Base-by-base conservation (phyloP, 768 basidiomycete species). In the Rhodotorula toruloides region DNA sequence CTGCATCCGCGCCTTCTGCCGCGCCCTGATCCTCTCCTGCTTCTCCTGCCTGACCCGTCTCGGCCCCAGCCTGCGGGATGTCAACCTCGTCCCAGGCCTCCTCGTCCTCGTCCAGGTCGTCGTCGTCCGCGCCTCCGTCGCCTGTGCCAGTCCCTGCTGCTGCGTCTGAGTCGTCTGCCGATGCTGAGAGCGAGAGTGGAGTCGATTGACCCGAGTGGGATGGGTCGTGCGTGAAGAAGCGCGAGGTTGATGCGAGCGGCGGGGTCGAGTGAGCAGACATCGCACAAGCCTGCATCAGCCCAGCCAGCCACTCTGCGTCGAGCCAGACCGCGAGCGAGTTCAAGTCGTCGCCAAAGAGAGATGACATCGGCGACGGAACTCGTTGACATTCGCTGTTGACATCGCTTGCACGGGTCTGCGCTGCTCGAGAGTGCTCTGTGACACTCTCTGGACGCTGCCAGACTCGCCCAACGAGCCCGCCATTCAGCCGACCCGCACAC, bases 41-140 rank as follows among this genome's bases (percentile, higher is more conserved):
- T n/a, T n/a, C 29, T 32, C 17, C 16, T 29, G 62, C 64, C 22
- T 60, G 42, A 31, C 42, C 34, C 31, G 56, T 32, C 10, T 29
- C 39, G 19, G 62, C 58, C 13, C 63, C 55, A 4, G 55, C 53
- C 25, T 56, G 31, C 12, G 59, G 55, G 47, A 72, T 64, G 37
- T 72, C 71, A 21, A 72, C 67, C 44, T 72, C 71, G 60, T 72
- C 71, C 71, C 71, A 72, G 3, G 71, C 71, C 11, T 56, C 71
- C 40, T 72, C 71, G 13, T 67, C 65, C 0, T 71, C 69, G 7
- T 47, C 49, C 22, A 60, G 59, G 22, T 65, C 63, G 29, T 55
- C 44, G 11, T 49, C 59, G 14, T 22, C 27, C 6, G 40, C 29
- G 29, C 27, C 40, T 34, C 12, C 53, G 36, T 40, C 25, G n/a